phyloP scores from a whole-genome alignment of 495 filamentous ascomycete species.

The Hypoxylon lenormandii region DNA sequence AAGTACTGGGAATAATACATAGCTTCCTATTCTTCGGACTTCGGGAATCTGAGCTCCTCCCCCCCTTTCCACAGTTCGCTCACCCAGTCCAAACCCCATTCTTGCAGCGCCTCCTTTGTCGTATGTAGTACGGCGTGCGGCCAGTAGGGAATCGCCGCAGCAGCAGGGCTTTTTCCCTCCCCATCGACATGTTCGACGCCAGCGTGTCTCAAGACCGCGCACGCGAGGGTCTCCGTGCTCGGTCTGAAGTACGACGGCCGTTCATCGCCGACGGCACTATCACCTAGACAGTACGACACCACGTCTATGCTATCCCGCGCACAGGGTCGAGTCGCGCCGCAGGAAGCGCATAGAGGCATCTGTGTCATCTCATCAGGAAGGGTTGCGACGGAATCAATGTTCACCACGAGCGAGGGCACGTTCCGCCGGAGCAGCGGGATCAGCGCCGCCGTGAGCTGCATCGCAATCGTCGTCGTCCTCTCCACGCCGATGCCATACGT shows the following conservation, averaged over 20 bases:
- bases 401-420: constrained; percentile 25
- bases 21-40: too few species aligned
- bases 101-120: neutral
- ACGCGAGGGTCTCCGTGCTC: neutral
- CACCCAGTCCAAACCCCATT: neutral
- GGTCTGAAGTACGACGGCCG: neutral
- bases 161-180: neutral
- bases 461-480: constrained; percentile 9
- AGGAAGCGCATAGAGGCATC: neutral
- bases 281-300: constrained; percentile 2
- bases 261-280: neutral
- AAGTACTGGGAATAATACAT: neutral
- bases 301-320: neutral
- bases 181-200: neutral
- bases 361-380: neutral
- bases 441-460: constrained; percentile 23
- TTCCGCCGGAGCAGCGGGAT: constrained; percentile 26
- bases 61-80: neutral
- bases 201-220: neutral
- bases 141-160: neutral
- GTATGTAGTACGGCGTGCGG: neutral
- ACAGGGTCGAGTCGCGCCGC: neutral
- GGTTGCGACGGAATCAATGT: neutral
- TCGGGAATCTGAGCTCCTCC: too few species aligned
- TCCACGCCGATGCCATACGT: constrained; percentile 8